phyloP scores from a whole-genome alignment of 495 filamentous ascomycete species.

The Trichoderma erinaceum region DNA sequence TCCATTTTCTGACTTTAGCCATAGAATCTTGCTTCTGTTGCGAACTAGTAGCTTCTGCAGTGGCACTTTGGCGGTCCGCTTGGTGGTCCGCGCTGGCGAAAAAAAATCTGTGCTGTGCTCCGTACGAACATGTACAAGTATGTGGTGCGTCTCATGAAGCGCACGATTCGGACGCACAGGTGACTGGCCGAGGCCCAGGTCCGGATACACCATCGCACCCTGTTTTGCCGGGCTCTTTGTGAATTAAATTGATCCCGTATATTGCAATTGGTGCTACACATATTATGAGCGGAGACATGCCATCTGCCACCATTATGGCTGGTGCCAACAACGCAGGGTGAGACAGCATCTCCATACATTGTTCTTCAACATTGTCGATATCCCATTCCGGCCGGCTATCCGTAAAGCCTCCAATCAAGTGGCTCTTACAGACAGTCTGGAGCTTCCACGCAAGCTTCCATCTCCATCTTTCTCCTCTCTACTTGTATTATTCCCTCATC shows the following conservation, averaged over 20 bases:
- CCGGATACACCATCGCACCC: conserved; percentile 1
- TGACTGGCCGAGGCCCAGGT: background rate
- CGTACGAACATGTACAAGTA: background rate
- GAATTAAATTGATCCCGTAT: background rate
- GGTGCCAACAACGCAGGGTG: too few relatives aligned
- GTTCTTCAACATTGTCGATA: too few relatives aligned
- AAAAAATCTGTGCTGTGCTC: background rate
- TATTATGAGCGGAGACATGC: too few relatives aligned
- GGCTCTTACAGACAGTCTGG: background rate
- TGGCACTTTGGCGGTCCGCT: background rate
- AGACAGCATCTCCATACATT: too few relatives aligned
- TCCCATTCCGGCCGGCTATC: too few relatives aligned
- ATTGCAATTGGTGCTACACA: too few relatives aligned
- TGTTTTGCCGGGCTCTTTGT: background rate
- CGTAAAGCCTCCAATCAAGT: background rate
- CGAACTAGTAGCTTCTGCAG: background rate
- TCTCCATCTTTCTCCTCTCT: background rate
- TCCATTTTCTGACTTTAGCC: background rate
- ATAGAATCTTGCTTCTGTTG: background rate
- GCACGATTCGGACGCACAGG: conserved; percentile 1
- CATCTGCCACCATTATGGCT: too few relatives aligned
- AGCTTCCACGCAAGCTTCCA: background rate
- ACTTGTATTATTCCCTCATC: conserved; percentile 3
- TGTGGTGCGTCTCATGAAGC: conserved; percentile 7
- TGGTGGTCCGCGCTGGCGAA: background rate